Evolutionary conservation across 2,329 filamentous ascomycete species (phyloP), one percentile per base, ranked within the genome.

Genomic region (Claviceps citrina): DNA sequence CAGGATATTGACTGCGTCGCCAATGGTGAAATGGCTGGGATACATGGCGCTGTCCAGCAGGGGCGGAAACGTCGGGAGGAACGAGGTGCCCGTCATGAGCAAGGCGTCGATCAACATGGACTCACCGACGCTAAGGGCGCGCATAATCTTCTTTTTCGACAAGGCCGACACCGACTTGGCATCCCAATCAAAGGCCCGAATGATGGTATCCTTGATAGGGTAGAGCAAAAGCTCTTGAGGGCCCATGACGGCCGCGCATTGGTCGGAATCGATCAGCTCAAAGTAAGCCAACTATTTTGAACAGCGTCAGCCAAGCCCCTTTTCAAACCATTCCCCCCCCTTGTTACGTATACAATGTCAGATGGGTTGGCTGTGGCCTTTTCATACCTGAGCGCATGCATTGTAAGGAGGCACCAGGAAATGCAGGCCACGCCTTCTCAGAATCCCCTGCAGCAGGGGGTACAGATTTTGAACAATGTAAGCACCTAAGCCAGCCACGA

Each of bases 321-420:
- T 28, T 10, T 8, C n/a, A 28, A 25, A 12, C 20, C 20, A 34
- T 24, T 26, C 22, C 9, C 8, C 13, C 30, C 13, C 10, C 10
- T 28, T n/a, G n/a, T n/a, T n/a, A n/a, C n/a, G n/a, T n/a, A n/a
- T n/a, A n/a, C n/a, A n/a, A n/a, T n/a, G n/a, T n/a, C n/a, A n/a
- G n/a, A n/a, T n/a, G n/a, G n/a, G n/a, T n/a, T n/a, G n/a, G 12
- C 8, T 31, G 9, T 19, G 3, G 15, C 16, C 8, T 31, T 30
- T 36, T 24, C 66, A 55, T 61, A 89, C 84, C 75, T 93, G 85
- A 43, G 84, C 84, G 51, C 81, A 80, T 28, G 87, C 85, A 58
- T 81, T 86, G 65, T 85, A 93, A 1, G 89, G 89, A 10, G 89
- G 81, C 33, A 93, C 81, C 36, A 84, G 67, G 54, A 86, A 93